A percentile compares a stretch with the other conserved stretches of the same genome.
Evolutionary conservation across 1,284 basidiomycete genomes (phyloP).

Genomic region (Apiotrichum brassicae): DNA sequence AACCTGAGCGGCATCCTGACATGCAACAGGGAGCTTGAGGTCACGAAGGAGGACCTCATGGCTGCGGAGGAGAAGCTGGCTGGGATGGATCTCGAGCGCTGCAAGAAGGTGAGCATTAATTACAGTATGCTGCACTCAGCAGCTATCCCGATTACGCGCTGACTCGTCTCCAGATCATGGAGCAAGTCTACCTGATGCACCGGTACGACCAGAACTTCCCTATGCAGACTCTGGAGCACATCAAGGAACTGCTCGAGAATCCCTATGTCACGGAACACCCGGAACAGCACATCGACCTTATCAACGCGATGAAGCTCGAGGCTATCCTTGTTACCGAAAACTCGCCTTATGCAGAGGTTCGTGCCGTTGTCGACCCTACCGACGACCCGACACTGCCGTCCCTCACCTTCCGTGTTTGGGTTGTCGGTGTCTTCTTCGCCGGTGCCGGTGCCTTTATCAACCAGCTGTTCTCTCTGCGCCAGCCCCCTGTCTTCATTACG

Average conservation of each 20-base stretch:
- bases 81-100: constrained; percentile 19
- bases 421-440: constrained; percentile 53
- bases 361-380: constrained; percentile 68
- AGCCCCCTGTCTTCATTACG: constrained; percentile 28
- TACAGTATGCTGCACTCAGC: background rate
- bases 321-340: constrained; percentile 34
- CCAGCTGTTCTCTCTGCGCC: constrained; percentile 48
- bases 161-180: constrained; percentile 16
- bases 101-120: constrained; percentile 8
- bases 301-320: constrained; percentile 33
- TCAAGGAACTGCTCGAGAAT: constrained; percentile 24
- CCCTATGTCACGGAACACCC: constrained; percentile 24
- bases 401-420: constrained; percentile 78
- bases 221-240: constrained; percentile 11
- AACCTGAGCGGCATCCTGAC: too few species aligned
- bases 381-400: constrained; percentile 73
- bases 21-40: too few species aligned
- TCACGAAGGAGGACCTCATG: constrained; percentile 20
- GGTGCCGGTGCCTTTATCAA: constrained; percentile 63
- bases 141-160: too few species aligned
- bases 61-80: constrained; percentile 18
- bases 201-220: constrained; percentile 34
- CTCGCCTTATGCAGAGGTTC: constrained; percentile 82
- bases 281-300: constrained; percentile 21
- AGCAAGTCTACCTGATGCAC: constrained; percentile 22